Evolutionary conservation across 1,139 yeast genomes (phyloP).

Genomic region (Arxiozyma bovina): DNA sequence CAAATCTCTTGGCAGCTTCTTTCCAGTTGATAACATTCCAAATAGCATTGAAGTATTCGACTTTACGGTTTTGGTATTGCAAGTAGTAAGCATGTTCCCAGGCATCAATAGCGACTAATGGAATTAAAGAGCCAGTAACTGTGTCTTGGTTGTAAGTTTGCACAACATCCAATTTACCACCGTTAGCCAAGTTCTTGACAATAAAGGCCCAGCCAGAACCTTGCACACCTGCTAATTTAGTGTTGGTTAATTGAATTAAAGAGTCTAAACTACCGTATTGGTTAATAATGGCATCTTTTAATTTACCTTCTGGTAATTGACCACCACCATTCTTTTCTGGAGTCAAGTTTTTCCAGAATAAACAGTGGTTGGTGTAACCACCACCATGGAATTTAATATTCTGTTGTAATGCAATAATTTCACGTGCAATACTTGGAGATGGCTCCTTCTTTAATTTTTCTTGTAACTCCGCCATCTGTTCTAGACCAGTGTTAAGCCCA

Average conservation of each 20-base stretch:
- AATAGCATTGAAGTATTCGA: constrained; percentile 88
- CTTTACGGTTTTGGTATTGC: constrained; percentile 92
- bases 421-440: constrained; percentile 27
- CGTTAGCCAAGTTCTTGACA: constrained; percentile 78
- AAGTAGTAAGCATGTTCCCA: constrained; percentile 99
- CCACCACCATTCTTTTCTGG: constrained; percentile 80
- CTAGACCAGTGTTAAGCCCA: constrained; percentile 77
- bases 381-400: constrained; percentile 92
- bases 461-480: constrained; percentile 67
- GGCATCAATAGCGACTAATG: constrained; percentile 90
- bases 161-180: constrained; percentile 65
- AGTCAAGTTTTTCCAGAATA: constrained; percentile 88
- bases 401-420: constrained; percentile 53
- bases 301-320: constrained; percentile 50
- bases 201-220: constrained; percentile 98
- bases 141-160: constrained; percentile 90
- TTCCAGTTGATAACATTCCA: constrained; percentile 97
- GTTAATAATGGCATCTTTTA: constrained; percentile 52
- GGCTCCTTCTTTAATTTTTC: constrained; percentile 56
- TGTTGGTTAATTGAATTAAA: constrained; percentile 58
- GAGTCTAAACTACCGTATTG: constrained; percentile 76
- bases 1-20: constrained; percentile 63
- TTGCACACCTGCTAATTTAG: constrained; percentile 83
- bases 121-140: constrained; percentile 57
- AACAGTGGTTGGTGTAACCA: constrained; percentile 78